Base-by-base conservation (phyloP, 23 red algal species). In the Gracilaria domingensis region DNA sequence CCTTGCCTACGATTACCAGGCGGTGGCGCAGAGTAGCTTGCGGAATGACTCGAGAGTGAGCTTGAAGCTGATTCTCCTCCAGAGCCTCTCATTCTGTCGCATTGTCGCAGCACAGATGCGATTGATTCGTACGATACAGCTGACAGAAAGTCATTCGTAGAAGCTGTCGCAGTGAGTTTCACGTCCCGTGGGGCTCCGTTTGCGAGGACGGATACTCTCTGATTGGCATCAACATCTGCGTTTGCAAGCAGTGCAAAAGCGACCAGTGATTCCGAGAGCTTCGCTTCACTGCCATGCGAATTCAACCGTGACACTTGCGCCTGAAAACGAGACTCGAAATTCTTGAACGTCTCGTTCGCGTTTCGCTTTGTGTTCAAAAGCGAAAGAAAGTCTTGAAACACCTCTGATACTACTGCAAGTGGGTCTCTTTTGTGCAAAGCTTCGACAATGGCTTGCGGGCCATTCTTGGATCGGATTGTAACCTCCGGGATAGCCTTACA, bases 401-500 rank as follows among this genome's bases (percentile, higher is more conserved):
- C 45, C 0, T 88, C 84, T 0, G 84, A 78, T 0, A 77, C 71
- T 17, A 88, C 67, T 4, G 84, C 44, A 25, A 88, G 51, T 11
- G 66, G 67, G 36, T 88, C 84, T 23, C 37, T 14, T 0, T 55
- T 75, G 66, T 88, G 78, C 13, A 77, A 36, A 14, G 45, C 84
- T 0, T 88, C 30, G 0, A 88, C 84, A 33, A 88, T 77, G 13
- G 71, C 39, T 9, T 87, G 18, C 47, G 83, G 65, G 0, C 83
- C 83, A 33, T 42, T 12, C 1, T 26, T 11, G 0, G 45, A 74
- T 12, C 28, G 18, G 14, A 87, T 71, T 18, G 9, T 71, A 4
- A 20, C 0, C 12, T 20, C 53, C 66, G 83, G 40, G 21, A 87
- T 74, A 4, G 18, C 29, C 65, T 53, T 33, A 65, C 45, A 71